phyloP scores from a whole-genome alignment of 1,139 yeast genomes.

The Casaregolazyma suthepensis region DNA sequence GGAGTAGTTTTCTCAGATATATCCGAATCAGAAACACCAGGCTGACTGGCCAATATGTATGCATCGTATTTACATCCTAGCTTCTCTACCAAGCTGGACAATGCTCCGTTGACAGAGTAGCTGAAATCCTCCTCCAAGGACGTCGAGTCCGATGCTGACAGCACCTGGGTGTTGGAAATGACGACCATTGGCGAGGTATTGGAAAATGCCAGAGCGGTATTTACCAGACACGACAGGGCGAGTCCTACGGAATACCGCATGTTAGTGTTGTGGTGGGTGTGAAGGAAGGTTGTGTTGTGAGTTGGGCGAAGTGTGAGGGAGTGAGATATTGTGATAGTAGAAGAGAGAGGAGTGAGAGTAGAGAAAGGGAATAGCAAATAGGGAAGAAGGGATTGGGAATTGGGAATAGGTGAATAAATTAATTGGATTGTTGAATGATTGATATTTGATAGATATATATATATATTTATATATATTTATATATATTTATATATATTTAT shows the following conservation, averaged over 20 bases:
- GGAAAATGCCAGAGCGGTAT: constrained; percentile 13
- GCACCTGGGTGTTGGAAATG: constrained; percentile 14
- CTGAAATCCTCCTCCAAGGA: constrained; percentile 14
- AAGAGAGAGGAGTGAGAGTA: no score
- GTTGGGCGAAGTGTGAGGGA: not conserved
- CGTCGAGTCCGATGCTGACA: constrained; percentile 5
- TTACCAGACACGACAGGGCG: not conserved
- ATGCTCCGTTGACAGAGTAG: constrained; percentile 8
- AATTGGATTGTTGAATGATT: no score
- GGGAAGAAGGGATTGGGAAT: no score
- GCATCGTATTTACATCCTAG: constrained; percentile 32
- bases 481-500: no score
- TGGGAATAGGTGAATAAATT: no score
- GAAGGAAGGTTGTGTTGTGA: not conserved
- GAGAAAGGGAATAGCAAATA: no score
- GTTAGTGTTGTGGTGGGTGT: not conserved
- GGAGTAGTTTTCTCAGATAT: constrained; percentile 17
- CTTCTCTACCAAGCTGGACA: not conserved
- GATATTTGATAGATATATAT: no score
- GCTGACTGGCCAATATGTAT: constrained; percentile 34
- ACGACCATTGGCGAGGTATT: constrained; percentile 19
- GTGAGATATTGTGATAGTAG: not conserved
- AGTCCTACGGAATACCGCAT: not conserved
- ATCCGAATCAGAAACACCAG: constrained; percentile 31
- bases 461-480: no score